Evolutionary conservation across 805 yeast genomes (phyloP), one percentile per base, ranked within the genome.

Genomic region (Yarrowia sp.): DNA sequence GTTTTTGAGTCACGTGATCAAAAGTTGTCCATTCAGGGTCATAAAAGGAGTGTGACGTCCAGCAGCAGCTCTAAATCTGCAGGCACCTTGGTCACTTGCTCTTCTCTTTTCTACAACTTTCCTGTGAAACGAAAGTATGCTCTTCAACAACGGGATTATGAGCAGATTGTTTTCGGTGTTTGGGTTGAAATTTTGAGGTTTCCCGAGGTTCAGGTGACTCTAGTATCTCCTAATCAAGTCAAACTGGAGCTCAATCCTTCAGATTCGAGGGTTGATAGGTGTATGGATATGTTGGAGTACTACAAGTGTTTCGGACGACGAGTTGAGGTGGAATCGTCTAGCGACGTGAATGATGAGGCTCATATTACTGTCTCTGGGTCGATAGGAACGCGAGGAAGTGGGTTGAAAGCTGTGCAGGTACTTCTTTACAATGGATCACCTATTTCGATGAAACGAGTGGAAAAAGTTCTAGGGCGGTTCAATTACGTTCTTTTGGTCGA

Each of bases 61-160:
- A 5, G 45, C 11, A 7, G 8, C 14, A 8, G 10, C 46, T 5
- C 3, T 5, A 26, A 5, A 2, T 43, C 48, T 16, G 2, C 12
- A 1, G n/a, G 16, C 19, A 26, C 46, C 1, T 41, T 42, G n/a
- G 16, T 43, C 10, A 42, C 49, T 5, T 41, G 48, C 38, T 56
- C 64, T 16, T 42, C 65, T 12, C 52, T 59, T 8, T 59, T 35
- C n/a, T 59, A 59, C 52, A 59, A 59, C 35, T 9, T 59, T 14
- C 65, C 65, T 19, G 65, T 59, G n/a, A 59, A 59, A 8, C 65
- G 65, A n/a, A 59, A 59, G 42, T 59, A 45, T n/a, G 65, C 52
- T n/a, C 52, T 59, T 16, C 52, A 59, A 7, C 65, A 59, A 19
- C 35, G 38, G 32, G 65, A 59, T 35, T 59, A 43, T 16, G 65